Conservation (phyloP, 208 protist genomes). For the Acanthamoeba royreba region DNA sequence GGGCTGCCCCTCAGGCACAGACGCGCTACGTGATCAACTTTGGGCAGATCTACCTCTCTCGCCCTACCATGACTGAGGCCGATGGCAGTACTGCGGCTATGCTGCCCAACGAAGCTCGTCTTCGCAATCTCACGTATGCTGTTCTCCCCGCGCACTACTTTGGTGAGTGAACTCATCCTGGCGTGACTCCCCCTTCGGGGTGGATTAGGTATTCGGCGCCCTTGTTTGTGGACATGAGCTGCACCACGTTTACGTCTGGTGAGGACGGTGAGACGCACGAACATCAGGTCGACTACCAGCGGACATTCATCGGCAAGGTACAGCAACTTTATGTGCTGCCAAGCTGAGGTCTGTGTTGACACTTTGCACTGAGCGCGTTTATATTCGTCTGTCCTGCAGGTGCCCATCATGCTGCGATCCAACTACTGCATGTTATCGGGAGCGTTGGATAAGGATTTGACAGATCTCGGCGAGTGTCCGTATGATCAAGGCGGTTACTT, state of each 20-base stretch:
- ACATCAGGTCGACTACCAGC: background rate
- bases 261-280: background rate
- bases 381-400: slow-evolving; percentile 78
- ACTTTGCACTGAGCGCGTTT: background rate
- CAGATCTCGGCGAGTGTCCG: slow-evolving; percentile 89
- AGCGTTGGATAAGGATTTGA: slow-evolving; percentile 78
- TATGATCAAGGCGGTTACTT: slow-evolving; percentile 97
- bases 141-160: background rate
- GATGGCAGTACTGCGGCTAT: slow-evolving; percentile 63
- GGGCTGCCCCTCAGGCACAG: background rate
- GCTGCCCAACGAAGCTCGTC: slow-evolving; percentile 91
- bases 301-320: background rate
- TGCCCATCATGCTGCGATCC: slow-evolving; percentile 95
- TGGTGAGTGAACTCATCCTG: background rate
- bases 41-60: slow-evolving; percentile 80
- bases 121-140: slow-evolving; percentile 52
- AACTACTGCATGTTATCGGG: slow-evolving; percentile 86
- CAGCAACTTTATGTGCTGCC: background rate
- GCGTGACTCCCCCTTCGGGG: background rate
- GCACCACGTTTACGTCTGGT: background rate
- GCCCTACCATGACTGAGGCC: slow-evolving; percentile 64
- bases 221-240: slow-evolving; percentile 72
- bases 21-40: slow-evolving; percentile 65
- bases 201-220: slow-evolving; percentile 60
- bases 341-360: background rate